Conservation (phyloP, 2,329 filamentous ascomycete species). For the Penicillium sp. region DNA sequence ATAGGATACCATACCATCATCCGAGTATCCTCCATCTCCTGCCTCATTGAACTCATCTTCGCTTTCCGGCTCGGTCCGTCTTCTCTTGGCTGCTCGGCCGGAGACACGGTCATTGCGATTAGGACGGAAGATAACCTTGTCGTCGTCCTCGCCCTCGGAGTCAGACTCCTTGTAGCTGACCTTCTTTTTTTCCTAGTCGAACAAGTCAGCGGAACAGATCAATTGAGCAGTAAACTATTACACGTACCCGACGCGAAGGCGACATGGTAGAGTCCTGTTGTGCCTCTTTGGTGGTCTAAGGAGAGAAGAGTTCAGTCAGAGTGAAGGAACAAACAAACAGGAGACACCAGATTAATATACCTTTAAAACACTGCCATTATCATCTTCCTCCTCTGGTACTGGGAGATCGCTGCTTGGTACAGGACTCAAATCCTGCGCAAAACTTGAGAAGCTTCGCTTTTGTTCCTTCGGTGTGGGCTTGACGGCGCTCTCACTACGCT, state of each 20-base stretch:
- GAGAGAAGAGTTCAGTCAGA: slow-evolving; percentile 9
- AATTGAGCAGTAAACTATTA: background rate
- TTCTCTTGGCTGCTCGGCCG: slow-evolving; percentile 53
- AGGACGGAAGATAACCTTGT: slow-evolving; percentile 67
- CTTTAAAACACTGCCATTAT: slow-evolving; percentile 34
- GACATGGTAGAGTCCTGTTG: slow-evolving; percentile 57
- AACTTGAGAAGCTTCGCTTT: slow-evolving; percentile 40
- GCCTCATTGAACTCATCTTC: slow-evolving; percentile 65
- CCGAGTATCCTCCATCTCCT: slow-evolving; percentile 44
- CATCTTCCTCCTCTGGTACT: slow-evolving; percentile 65
- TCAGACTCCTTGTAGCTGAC: slow-evolving; percentile 81
- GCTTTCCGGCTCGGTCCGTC: slow-evolving; percentile 65
- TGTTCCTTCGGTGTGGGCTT: slow-evolving; percentile 48
- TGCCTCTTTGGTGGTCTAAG: slow-evolving; percentile 46
- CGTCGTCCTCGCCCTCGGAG: slow-evolving; percentile 66
- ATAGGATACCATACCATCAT: slow-evolving; percentile 49
- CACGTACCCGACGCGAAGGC: slow-evolving; percentile 72
- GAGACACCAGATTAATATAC: slow-evolving; percentile 26
- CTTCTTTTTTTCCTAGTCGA: slow-evolving; percentile 55
- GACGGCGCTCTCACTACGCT: slow-evolving; percentile 25
- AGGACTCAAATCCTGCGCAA: slow-evolving; percentile 61
- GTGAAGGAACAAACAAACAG: background rate
- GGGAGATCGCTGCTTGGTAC: slow-evolving; percentile 76
- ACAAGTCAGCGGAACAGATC: background rate
- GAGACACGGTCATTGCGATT: slow-evolving; percentile 46